Base-by-base conservation (phyloP, 371 early-diverging fungal genomes). In the Parasitella parasitica region DNA sequence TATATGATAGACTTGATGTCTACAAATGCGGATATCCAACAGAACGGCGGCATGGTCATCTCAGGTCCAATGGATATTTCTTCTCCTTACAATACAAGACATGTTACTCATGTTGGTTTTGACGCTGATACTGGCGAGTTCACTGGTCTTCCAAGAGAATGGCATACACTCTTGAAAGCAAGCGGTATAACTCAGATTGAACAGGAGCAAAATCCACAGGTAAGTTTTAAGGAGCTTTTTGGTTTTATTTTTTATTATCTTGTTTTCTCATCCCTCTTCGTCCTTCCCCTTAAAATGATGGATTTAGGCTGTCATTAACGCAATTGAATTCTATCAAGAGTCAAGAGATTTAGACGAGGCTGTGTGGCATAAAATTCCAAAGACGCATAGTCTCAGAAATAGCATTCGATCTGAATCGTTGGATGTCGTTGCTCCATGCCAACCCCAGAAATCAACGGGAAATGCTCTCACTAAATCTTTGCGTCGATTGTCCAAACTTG, bases 281-380 rank as follows among this genome's bases (percentile, higher is more conserved):
- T 13, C 34, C 36, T 53, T 20, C 62, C 48, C 56, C 62, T 32
- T 61, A 35, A 36, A 34, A 4, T 38, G 28, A 6, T n/a, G n/a
- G n/a, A 54, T 26, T 3, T 61, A 70, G 71, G 71, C 71, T 63
- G 71, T 70, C 20, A 62, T 70, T 51, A 67, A 66, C 52, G 71
- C 66, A 4, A 70, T 70, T 52, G 67, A 63, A 35, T 70, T 70
- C 46, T 70, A 70, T 35, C 62, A 70, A 57, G 61, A 65, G 39
- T 39, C 69, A 32, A 64, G 61, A 58, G 54, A 61, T 35, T 26
- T 41, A 4, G 63, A 66, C 46, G 69, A 72, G 4, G 61, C 64
- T 22, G 69, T 72, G 6, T 72, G 72, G 72, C 65, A 72, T 52
- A 72, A 68, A 48, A 65, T 72, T 8, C 65, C 69, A 6, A 64